Percentiles rank a stretch among this genome's conserved stretches.
Conservation (phyloP, 306 rosid species). For the Trifolium fragiferum region DNA sequence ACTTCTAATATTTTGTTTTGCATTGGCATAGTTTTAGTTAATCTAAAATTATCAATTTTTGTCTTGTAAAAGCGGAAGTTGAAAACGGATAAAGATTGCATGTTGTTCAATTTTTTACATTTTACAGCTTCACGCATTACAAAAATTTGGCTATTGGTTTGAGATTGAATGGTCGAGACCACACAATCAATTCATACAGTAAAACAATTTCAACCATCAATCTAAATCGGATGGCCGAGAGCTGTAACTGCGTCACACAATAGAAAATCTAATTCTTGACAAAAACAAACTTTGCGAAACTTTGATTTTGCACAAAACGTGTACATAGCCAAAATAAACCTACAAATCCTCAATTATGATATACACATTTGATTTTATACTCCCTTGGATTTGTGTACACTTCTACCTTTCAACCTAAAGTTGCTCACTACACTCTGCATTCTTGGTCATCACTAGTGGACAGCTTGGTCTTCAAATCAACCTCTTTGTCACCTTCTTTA, state of each 20-base stretch:
- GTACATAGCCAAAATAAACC: neutral
- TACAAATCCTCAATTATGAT: neutral
- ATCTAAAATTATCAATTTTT: neutral
- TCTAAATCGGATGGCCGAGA: too few relatives aligned
- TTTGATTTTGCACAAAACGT: neutral
- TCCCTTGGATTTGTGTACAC: conserved; percentile 5
- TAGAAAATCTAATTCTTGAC: too few relatives aligned
- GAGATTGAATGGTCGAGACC: too few relatives aligned
- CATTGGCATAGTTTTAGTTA: neutral
- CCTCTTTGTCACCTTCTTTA: conserved; percentile 61
- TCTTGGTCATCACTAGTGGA: conserved; percentile 36
- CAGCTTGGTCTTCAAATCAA: conserved; percentile 41
- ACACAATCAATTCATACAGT: too few relatives aligned
- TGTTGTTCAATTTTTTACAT: too few relatives aligned
- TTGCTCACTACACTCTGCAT: conserved; percentile 7
- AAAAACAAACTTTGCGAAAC: neutral
- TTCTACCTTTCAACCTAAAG: conserved; percentile 16
- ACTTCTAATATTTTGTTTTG: neutral
- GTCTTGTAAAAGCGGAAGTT: neutral
- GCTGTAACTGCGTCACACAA: too few relatives aligned
- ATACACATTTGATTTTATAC: neutral
- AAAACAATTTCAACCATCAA: too few relatives aligned
- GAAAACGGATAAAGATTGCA: too few relatives aligned
- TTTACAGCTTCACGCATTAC: too few relatives aligned
- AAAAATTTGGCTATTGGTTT: too few relatives aligned